Conservation (phyloP, 192 early-diverging fungal genomes). For the Coemansia sp. region DNA sequence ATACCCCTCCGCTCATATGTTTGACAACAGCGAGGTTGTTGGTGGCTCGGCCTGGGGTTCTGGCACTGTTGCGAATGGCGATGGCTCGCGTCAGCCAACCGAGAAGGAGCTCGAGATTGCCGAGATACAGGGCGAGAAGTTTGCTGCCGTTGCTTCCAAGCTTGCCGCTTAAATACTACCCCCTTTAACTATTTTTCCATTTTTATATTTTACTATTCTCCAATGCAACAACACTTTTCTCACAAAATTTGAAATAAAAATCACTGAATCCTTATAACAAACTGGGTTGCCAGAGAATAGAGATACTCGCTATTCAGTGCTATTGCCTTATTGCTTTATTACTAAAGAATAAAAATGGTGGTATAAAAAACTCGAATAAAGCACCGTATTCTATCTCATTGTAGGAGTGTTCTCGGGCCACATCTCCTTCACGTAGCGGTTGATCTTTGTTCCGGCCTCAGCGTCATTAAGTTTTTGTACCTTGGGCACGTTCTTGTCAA, state of each 20-base stretch:
- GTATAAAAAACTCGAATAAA: background rate
- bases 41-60: conserved; percentile 73
- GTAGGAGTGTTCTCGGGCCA: conserved; percentile 49
- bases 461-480: conserved; percentile 26
- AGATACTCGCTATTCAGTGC: background rate
- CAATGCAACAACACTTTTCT: background rate
- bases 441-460: conserved; percentile 23
- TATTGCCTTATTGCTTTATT: background rate
- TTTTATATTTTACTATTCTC: background rate
- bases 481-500: conserved; percentile 37
- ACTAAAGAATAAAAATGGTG: background rate
- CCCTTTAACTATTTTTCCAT: background rate
- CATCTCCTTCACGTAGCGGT: conserved; percentile 39
- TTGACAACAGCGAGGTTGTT: conserved; percentile 63
- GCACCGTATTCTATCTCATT: background rate
- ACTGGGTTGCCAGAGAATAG: too few relatives aligned
- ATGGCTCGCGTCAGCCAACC: conserved; percentile 65
- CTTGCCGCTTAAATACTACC: conserved; percentile 33
- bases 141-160: conserved; percentile 57
- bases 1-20: conserved; percentile 52
- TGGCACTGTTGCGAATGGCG: conserved; percentile 63
- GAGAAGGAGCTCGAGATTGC: conserved; percentile 70
- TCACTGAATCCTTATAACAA: too few relatives aligned
- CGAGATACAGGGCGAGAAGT: conserved; percentile 60
- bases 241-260: too few relatives aligned